A percentile compares a stretch with the other conserved stretches of the same genome.
Conservation (phyloP, 768 basidiomycete species). For the Russula griseocarnosa region DNA sequence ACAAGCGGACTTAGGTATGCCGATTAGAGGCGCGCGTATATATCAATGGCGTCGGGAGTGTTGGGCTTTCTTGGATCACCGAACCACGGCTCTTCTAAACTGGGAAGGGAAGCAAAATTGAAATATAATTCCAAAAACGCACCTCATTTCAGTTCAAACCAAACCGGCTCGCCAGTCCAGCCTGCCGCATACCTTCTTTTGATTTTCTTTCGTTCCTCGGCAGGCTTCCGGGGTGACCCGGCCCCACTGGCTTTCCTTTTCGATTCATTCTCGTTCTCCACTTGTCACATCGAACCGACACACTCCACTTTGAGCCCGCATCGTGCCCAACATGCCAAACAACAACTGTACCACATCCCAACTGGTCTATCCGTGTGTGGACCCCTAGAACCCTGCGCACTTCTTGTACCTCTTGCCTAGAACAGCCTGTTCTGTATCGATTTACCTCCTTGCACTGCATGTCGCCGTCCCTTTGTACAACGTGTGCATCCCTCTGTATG, state of each 20-base stretch:
- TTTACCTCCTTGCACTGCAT: slow-evolving; percentile 21
- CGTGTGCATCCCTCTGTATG: slow-evolving; percentile 1
- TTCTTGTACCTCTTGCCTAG: slow-evolving; percentile 14
- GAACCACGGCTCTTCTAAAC: slow-evolving; percentile 25
- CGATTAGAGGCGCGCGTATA: slow-evolving; percentile 28
- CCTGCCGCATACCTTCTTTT: neutral
- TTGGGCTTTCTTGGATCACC: slow-evolving; percentile 26
- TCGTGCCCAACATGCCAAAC: slow-evolving; percentile 3
- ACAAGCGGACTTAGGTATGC: slow-evolving; percentile 28
- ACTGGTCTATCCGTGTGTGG: slow-evolving; percentile 17
- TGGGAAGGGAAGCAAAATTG: slow-evolving; percentile 7
- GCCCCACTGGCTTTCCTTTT: neutral
- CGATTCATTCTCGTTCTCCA: slow-evolving; percentile 2
- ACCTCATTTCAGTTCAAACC: slow-evolving; percentile 8
- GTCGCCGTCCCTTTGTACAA: slow-evolving; percentile 2
- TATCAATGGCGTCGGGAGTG: slow-evolving; percentile 27
- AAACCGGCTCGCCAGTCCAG: slow-evolving; percentile 15
- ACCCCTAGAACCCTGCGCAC: slow-evolving; percentile 13
- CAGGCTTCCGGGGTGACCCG: slow-evolving; percentile 20
- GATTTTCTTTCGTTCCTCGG: slow-evolving; percentile 17
- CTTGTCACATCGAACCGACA: slow-evolving; percentile 17
- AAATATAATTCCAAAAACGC: neutral
- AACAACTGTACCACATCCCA: slow-evolving; percentile 18
- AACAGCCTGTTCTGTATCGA: slow-evolving; percentile 19
- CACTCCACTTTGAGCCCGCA: slow-evolving; percentile 12